Base-by-base conservation (phyloP, 305 asterid species). In the Petunia hybrid region DNA sequence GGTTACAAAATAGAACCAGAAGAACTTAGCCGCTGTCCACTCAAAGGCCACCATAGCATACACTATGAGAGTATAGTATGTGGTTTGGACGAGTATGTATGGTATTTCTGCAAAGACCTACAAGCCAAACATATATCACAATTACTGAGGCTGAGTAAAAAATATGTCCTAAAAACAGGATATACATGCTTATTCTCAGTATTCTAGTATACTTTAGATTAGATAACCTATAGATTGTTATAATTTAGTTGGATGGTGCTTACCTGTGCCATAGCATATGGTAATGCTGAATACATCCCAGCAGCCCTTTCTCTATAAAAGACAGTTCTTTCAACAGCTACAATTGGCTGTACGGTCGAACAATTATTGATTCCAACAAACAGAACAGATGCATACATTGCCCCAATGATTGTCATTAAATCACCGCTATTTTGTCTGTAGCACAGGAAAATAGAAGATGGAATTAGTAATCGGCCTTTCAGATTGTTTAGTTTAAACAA, bases 231-330 rank as follows among this genome's bases (percentile, higher is more conserved):
- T n/a, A 53, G 55, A 6, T 51, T 82, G 78, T 69, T n/a, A 40
- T 8, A 9, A 36, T 46, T 31, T 1, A 51, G 76, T 41, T 55
- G 57, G 4, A 79, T 78, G 69, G 67, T 80, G 22, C 79, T 84
- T 63, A 96, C 98, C 97, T 96, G 99, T 80, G 98, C 90, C 86
- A 94, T 79, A 81, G 99, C 99, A 85, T 97, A 97, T 51, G 99
- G 99, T 53, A 96, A 82, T 16, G 98, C 95, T 6, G 99, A 92
- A 91, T 95, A 95, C 98, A 95, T 91, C 48, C 99, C 97, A 5
- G 99, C 98, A 3, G 98, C 99, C 67, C 90, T 89, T 85, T 94
- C 99, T 68, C 99, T 85, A 51, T 97, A 97, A 83, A 93, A 94
- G 51, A 94, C 99, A 0, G 97, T 93, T 91, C 99, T 88, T 81